A percentile compares a stretch with the other conserved stretches of the same genome.
phyloP scores from a whole-genome alignment of 306 rosid species.

The Cyamopsis tetragonoloba region DNA sequence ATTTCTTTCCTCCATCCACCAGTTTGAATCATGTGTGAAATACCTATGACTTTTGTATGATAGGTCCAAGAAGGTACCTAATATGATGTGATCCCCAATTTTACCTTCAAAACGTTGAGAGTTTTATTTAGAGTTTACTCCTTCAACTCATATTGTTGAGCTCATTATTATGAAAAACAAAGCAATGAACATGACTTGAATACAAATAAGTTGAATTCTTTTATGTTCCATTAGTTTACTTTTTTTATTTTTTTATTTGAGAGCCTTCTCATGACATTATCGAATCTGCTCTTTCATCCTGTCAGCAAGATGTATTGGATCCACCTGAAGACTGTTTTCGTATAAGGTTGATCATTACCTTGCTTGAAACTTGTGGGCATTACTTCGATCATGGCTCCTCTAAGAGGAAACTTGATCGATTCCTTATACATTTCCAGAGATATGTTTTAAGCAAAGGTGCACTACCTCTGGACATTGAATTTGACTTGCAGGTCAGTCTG shows the following conservation, averaged over 20 bases:
- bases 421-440: constrained; percentile 76
- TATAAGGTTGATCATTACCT: constrained; percentile 87
- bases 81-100: no score
- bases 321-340: constrained; percentile 99
- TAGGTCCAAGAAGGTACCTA: no score
- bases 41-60: no score
- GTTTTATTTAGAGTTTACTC: neutral
- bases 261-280: constrained; percentile 26
- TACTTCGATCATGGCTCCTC: constrained; percentile 98
- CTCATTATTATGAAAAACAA: neutral
- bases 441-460: constrained; percentile 90
- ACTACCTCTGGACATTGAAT: constrained; percentile 85
- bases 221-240: neutral
- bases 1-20: no score
- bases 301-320: constrained; percentile 83
- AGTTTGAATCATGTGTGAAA: no score
- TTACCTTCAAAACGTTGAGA: no score
- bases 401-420: constrained; percentile 93
- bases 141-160: neutral
- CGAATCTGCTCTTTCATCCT: constrained; percentile 25
- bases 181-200: neutral
- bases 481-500: constrained; percentile 84
- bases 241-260: neutral
- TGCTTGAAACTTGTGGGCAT: constrained; percentile 97
- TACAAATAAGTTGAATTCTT: neutral